Conservation (phyloP, 768 basidiomycete genomes). For the Coprinellus aureogranulatus region DNA sequence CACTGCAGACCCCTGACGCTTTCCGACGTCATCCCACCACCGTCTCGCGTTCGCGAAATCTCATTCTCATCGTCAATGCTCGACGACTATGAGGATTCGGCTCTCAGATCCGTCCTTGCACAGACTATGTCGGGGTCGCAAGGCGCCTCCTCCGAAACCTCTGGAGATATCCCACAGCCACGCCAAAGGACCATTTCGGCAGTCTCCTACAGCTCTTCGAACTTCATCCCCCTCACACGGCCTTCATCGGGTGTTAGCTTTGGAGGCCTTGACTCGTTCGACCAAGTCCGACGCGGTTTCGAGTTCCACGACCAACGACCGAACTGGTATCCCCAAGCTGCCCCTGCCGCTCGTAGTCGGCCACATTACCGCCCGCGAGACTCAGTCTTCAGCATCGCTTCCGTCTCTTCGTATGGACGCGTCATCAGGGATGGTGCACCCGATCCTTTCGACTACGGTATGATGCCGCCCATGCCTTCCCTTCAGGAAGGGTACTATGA, state of each 20-base stretch:
- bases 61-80: slow-evolving; percentile 42
- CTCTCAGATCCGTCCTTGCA: slow-evolving; percentile 55
- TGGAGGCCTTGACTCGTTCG: slow-evolving; percentile 69
- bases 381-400: slow-evolving; percentile 71
- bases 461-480: slow-evolving; percentile 34
- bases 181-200: slow-evolving; percentile 25
- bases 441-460: slow-evolving; percentile 76
- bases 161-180: slow-evolving; percentile 29
- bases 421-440: slow-evolving; percentile 57
- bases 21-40: slow-evolving; percentile 74
- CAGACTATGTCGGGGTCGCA: slow-evolving; percentile 40
- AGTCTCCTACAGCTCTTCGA: slow-evolving; percentile 2
- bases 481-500: slow-evolving; percentile 2
- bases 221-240: slow-evolving; percentile 30
- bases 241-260: slow-evolving; percentile 63
- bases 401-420: slow-evolving; percentile 74
- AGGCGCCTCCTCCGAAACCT: too few relatives aligned
- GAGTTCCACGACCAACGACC: slow-evolving; percentile 66
- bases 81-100: slow-evolving; percentile 46
- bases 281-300: slow-evolving; percentile 76
- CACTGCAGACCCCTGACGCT: slow-evolving; percentile 47
- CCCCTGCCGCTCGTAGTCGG: slow-evolving; percentile 19
- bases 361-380: slow-evolving; percentile 49
- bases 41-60: slow-evolving; percentile 46
- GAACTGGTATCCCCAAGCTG: slow-evolving; percentile 56